Conservation (phyloP, 1,284 basidiomycete species). For the Xerocomus amazonicus region DNA sequence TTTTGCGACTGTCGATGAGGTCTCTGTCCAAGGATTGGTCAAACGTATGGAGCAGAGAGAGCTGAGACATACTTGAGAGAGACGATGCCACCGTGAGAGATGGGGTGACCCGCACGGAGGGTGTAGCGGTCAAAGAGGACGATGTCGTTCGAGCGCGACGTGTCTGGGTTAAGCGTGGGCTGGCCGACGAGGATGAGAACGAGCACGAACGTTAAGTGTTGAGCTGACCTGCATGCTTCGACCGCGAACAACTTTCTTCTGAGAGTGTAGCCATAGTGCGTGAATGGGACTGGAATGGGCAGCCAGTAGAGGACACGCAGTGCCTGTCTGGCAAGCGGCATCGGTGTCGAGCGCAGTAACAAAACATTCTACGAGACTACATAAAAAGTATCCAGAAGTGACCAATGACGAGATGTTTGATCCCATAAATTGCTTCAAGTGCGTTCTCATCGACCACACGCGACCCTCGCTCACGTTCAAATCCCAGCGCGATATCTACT, state of each 20-base stretch:
- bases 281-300: conserved; percentile 47
- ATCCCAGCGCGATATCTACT: too few relatives aligned
- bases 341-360: neutral
- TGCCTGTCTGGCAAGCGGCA: conserved; percentile 15
- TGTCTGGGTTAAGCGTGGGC: conserved; percentile 76
- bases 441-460: conserved; percentile 35
- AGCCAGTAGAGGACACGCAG: conserved; percentile 51
- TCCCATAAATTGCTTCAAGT: conserved; percentile 93
- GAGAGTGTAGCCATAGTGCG: conserved; percentile 51
- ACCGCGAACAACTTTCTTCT: conserved; percentile 64
- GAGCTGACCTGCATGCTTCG: conserved; percentile 65
- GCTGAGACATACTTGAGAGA: conserved; percentile 47
- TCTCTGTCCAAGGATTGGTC: conserved; percentile 44
- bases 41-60: neutral
- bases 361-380: too few relatives aligned
- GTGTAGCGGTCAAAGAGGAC: conserved; percentile 67
- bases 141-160: conserved; percentile 56
- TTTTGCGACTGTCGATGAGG: conserved; percentile 50
- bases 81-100: conserved; percentile 62
- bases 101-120: conserved; percentile 39
- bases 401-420: conserved; percentile 89
- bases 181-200: conserved; percentile 37
- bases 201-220: neutral
- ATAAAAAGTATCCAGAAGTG: conserved; percentile 93
- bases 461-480: neutral